Conservation (phyloP, 129 eudicot genomes). For the Centella asiatica region DNA sequence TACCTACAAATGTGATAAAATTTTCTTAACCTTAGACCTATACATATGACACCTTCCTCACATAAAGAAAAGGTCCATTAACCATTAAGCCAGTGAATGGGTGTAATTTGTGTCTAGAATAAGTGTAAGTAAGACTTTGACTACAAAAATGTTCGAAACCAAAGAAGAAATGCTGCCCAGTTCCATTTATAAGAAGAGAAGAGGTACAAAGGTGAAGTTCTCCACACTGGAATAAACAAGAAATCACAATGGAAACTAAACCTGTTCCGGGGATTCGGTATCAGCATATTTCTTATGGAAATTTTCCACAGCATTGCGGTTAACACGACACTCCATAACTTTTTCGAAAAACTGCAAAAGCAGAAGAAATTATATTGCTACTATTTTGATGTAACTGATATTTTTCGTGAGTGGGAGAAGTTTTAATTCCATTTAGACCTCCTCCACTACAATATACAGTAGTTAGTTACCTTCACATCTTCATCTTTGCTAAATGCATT, state of each 20-base stretch:
- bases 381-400: neutral
- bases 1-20: too few relatives aligned
- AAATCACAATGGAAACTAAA: conserved; percentile 17
- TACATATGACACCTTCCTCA: too few relatives aligned
- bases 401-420: neutral
- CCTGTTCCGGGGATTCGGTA: conserved; percentile 76
- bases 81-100: too few relatives aligned
- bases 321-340: conserved; percentile 36
- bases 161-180: too few relatives aligned
- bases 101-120: too few relatives aligned
- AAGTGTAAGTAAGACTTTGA: too few relatives aligned
- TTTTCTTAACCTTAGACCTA: too few relatives aligned
- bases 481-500: conserved; percentile 49
- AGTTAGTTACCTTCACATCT: conserved; percentile 54
- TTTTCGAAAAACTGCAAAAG: conserved; percentile 53
- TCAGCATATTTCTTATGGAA: conserved; percentile 36
- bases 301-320: conserved; percentile 36
- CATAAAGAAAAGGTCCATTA: too few relatives aligned
- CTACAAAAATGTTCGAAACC: too few relatives aligned
- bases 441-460: neutral
- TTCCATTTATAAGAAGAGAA: too few relatives aligned
- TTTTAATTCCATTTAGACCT: neutral
- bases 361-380: neutral
- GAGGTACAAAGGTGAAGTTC: too few relatives aligned
- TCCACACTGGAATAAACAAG: too few relatives aligned